Evolutionary conservation across 495 filamentous ascomycete species (phyloP).

Genomic region (Polyplosphaeria fusca): DNA sequence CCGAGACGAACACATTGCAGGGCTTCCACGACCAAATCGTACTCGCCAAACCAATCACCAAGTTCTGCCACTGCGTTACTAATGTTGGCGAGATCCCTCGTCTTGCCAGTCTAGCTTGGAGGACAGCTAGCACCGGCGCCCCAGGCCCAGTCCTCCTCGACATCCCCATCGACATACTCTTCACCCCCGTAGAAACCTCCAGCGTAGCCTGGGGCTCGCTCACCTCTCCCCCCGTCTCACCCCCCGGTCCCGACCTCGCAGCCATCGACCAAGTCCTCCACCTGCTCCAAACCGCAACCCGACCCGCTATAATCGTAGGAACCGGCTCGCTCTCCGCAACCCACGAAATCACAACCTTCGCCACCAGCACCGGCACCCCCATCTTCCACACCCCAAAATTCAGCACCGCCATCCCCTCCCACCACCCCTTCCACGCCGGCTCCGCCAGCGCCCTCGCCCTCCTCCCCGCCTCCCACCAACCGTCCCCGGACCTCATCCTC

Average conservation of each 20-base stretch:
- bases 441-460: constrained; percentile 17
- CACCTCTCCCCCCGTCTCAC: constrained; percentile 14
- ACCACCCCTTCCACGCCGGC: constrained; percentile 23
- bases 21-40: constrained; percentile 35
- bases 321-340: constrained; percentile 23
- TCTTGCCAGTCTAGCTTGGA: constrained; percentile 23
- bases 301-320: constrained; percentile 32
- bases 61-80: constrained; percentile 34
- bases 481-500: constrained; percentile 31
- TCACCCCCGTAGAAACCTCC: constrained; percentile 22
- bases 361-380: constrained; percentile 25
- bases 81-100: constrained; percentile 35
- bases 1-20: constrained; percentile 34
- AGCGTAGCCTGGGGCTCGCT: constrained; percentile 28
- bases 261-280: constrained; percentile 21
- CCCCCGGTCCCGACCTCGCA: constrained; percentile 23
- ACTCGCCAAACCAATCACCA: constrained; percentile 32
- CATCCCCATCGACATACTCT: constrained; percentile 35
- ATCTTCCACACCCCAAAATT: constrained; percentile 34
- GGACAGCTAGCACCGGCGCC: constrained; percentile 22
- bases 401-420: constrained; percentile 18
- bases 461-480: constrained; percentile 3
- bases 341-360: constrained; percentile 17
- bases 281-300: constrained; percentile 14
- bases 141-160: constrained; percentile 33